phyloP scores from a whole-genome alignment of 805 yeast species.

The Yarrowia sp. region DNA sequence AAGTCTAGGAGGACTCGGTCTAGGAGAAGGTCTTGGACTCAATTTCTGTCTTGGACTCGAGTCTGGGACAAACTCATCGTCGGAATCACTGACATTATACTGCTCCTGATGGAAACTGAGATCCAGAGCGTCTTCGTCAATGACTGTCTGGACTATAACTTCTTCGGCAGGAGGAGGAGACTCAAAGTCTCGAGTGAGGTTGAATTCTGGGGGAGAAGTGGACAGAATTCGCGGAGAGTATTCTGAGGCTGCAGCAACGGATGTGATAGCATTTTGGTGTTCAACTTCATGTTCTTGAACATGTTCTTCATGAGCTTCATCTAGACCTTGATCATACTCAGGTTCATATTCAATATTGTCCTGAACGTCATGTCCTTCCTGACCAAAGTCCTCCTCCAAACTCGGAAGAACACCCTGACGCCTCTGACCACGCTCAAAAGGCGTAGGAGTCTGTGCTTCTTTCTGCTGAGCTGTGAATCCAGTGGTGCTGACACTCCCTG shows the following conservation, averaged over 20 bases:
- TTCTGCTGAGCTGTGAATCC: neutral
- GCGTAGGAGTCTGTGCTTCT: neutral
- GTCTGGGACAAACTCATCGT: neutral
- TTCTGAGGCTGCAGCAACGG: neutral
- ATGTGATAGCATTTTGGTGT: no score
- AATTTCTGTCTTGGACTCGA: no score
- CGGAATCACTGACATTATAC: neutral
- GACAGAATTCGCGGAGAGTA: no score
- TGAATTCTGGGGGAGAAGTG: neutral
- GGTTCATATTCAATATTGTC: no score
- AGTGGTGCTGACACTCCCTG: neutral
- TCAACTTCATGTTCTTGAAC: neutral
- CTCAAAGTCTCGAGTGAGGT: neutral
- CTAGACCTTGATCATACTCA: no score
- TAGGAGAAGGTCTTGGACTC: no score
- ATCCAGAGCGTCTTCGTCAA: neutral
- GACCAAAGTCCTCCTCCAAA: neutral
- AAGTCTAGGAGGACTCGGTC: no score
- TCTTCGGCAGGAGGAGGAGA: neutral
- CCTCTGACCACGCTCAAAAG: neutral
- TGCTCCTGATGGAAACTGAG: neutral
- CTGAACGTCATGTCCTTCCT: no score
- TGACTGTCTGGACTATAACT: no score
- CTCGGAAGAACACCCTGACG: neutral
- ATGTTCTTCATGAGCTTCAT: neutral